Evolutionary conservation across 257 asterid genomes (phyloP).

Genomic region (Solanum ossicruentum): DNA sequence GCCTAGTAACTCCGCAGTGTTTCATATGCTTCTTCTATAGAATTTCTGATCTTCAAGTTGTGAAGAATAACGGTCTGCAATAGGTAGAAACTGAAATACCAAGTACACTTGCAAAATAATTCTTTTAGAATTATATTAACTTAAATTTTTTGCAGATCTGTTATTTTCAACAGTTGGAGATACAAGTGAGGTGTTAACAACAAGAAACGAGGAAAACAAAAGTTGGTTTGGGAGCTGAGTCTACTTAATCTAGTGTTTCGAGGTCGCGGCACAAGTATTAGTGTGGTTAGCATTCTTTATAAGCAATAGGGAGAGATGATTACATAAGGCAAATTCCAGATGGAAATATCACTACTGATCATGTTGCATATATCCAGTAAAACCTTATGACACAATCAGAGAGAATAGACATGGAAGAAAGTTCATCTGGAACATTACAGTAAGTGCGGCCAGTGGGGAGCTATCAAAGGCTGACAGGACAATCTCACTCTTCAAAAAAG

Average conservation of each 20-base stretch:
- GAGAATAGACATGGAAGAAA: not conserved
- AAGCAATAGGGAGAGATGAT: not conserved
- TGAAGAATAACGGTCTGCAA: not conserved
- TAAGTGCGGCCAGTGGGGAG: slow-evolving; percentile 92
- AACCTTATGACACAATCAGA: not conserved
- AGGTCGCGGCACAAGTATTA: not conserved
- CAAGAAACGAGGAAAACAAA: not conserved
- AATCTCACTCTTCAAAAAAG: slow-evolving; percentile 87
- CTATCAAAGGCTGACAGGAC: slow-evolving; percentile 89
- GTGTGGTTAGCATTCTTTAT: not conserved
- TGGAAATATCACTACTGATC: not conserved
- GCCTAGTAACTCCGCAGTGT: not conserved
- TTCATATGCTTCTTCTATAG: not conserved
- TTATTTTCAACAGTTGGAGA: not conserved
- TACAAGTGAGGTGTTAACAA: not conserved
- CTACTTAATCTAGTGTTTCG: not conserved
- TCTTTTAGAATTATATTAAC: not conserved
- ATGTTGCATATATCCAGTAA: not conserved
- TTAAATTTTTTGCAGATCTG: not conserved
- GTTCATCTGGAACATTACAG: slow-evolving; percentile 36
- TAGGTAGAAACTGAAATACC: not conserved
- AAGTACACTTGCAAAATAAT: not conserved
- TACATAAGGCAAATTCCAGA: not conserved
- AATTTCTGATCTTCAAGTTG: not conserved
- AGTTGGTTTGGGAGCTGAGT: not conserved